phyloP scores from a whole-genome alignment of 2,329 filamentous ascomycete genomes.

The Neonectria faginata region DNA sequence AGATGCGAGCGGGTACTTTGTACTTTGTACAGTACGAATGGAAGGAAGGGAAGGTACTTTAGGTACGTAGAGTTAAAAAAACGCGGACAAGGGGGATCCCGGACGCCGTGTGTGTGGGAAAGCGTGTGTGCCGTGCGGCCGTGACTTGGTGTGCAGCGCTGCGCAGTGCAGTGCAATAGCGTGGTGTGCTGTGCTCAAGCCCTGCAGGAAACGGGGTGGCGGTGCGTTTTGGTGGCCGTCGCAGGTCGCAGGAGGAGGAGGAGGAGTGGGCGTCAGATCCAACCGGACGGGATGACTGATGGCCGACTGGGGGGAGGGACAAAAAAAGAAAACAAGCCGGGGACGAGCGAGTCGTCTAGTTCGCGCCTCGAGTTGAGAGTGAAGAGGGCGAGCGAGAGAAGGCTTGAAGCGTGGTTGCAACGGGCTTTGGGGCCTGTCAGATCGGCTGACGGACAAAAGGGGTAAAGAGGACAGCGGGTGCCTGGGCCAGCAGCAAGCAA shows the following conservation, averaged over 20 bases:
- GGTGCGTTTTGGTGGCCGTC: not conserved
- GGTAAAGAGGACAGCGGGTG: constrained; percentile 37
- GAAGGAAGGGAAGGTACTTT: constrained; percentile 2
- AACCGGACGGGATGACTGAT: constrained; percentile 6
- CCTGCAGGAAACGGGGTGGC: not conserved
- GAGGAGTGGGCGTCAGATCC: constrained; percentile 33
- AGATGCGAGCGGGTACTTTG: constrained; percentile 36
- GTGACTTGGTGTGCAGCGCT: not conserved
- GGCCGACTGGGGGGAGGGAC: not conserved
- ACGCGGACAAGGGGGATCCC: constrained; percentile 40
- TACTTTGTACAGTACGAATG: not conserved
- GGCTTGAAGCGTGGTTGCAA: constrained; percentile 13
- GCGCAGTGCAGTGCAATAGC: not conserved
- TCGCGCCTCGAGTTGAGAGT: constrained; percentile 6
- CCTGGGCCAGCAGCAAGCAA: constrained; percentile 40
- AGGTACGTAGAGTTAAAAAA: constrained; percentile 38
- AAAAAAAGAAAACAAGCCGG: not conserved
- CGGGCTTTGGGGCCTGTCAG: constrained; percentile 18
- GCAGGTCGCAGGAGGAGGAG: constrained; percentile 18
- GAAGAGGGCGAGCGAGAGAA: not conserved
- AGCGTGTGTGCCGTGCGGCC: not conserved
- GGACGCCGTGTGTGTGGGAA: constrained; percentile 22
- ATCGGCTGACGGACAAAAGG: constrained; percentile 34
- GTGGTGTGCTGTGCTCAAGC: not conserved
- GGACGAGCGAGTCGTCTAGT: constrained; percentile 19